Evolutionary conservation across 257 asterid genomes (phyloP).

Genomic region (Mentha longifolia): DNA sequence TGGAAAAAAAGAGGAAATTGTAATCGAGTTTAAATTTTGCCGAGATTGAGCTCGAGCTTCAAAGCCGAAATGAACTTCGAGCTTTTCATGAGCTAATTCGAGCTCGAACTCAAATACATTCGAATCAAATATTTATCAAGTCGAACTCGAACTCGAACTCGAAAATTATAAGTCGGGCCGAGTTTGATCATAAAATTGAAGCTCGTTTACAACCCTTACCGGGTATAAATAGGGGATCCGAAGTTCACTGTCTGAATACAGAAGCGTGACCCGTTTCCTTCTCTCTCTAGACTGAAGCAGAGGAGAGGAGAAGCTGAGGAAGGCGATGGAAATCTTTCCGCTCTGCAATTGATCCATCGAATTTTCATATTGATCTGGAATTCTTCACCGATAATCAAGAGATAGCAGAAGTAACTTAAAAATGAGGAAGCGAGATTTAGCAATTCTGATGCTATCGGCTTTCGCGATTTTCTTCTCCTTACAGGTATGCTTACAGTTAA

Average conservation of each 20-base stretch:
- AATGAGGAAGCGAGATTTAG: slow-evolving; percentile 98
- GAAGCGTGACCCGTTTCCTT: background rate
- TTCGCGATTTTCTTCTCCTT: slow-evolving; percentile 98
- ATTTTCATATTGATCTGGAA: slow-evolving; percentile 5
- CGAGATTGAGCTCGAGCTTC: no score
- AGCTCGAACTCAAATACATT: no score
- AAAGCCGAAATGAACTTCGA: no score
- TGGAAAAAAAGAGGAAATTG: no score
- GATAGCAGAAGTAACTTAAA: slow-evolving; percentile 24
- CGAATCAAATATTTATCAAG: no score
- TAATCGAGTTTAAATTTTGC: no score
- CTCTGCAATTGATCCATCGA: slow-evolving; percentile 33
- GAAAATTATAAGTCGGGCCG: no score
- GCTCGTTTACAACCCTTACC: background rate
- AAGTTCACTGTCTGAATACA: slow-evolving; percentile 16
- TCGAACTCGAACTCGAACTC: no score
- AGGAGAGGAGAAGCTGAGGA: slow-evolving; percentile 24
- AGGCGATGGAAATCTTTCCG: slow-evolving; percentile 15
- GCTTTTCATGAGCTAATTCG: no score
- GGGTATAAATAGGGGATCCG: slow-evolving; percentile 8
- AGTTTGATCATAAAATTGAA: no score
- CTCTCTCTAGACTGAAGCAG: slow-evolving; percentile 36
- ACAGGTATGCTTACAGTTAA: slow-evolving; percentile 55
- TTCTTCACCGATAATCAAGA: background rate
- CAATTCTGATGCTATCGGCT: slow-evolving; percentile 93